A percentile compares a stretch with the other conserved stretches of the same genome.
Conservation (phyloP, 176 grass and related monocot species). For the Cenchrus fungigraminus region DNA sequence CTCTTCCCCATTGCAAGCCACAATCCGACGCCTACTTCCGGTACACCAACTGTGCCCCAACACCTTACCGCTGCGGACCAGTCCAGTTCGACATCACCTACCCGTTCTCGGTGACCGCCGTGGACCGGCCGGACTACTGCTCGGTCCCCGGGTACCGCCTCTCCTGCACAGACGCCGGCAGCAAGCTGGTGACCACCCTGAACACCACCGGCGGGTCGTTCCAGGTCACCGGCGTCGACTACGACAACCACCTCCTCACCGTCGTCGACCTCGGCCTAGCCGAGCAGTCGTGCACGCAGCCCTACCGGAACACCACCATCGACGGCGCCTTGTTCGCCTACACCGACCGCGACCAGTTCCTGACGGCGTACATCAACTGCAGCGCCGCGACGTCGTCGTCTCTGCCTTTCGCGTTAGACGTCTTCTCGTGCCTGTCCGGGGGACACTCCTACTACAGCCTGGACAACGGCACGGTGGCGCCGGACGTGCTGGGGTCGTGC, state of each 20-base stretch:
- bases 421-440: constrained; percentile 23
- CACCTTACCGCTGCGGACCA: neutral
- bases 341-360: constrained; percentile 29
- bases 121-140: constrained; percentile 45
- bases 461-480: neutral
- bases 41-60: constrained; percentile 32
- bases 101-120: constrained; percentile 21
- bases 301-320: constrained; percentile 39
- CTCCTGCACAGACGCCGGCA: neutral
- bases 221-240: constrained; percentile 33
- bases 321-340: constrained; percentile 15
- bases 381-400: neutral
- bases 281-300: neutral
- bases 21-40: constrained; percentile 15
- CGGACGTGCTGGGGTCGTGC: constrained; percentile 21
- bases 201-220: neutral
- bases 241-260: constrained; percentile 3
- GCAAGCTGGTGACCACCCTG: neutral
- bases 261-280: constrained; percentile 32
- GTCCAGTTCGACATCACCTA: constrained; percentile 16
- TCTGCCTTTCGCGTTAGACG: neutral
- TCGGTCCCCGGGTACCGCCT: constrained; percentile 33
- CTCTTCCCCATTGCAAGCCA: neutral
- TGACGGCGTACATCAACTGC: constrained; percentile 45
- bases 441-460: constrained; percentile 25